Conservation (phyloP, 371 early-diverging fungal genomes). For the Mortierella sp. region DNA sequence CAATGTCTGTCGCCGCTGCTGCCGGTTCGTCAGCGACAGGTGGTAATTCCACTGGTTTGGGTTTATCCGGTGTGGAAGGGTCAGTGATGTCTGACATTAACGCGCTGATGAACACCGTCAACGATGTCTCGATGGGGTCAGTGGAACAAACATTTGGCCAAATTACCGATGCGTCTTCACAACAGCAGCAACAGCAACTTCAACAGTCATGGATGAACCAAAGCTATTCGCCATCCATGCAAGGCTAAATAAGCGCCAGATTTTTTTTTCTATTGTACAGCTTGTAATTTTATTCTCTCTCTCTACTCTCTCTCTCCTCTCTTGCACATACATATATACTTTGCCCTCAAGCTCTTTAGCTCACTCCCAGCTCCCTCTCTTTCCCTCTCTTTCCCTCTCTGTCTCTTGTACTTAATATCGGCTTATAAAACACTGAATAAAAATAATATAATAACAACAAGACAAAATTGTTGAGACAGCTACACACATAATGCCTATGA, state of each 20-base stretch:
- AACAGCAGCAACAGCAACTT: conserved; percentile 9
- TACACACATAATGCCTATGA: background rate
- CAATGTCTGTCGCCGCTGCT: conserved; percentile 53
- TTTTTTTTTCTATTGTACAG: background rate
- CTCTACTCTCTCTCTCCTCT: background rate
- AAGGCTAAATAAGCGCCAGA: conserved; percentile 5
- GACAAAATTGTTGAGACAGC: background rate
- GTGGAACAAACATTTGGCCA: background rate
- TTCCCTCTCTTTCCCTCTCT: no score
- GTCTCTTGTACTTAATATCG: background rate
- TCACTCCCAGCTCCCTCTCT: background rate
- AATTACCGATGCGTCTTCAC: background rate
- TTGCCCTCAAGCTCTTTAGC: background rate
- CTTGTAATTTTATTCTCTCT: background rate
- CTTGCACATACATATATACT: background rate
- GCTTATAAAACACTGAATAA: background rate
- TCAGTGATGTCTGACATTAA: background rate
- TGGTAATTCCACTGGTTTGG: background rate
- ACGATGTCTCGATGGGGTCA: conserved; percentile 27
- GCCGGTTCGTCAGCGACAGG: conserved; percentile 12
- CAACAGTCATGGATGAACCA: conserved; percentile 26
- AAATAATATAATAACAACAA: background rate
- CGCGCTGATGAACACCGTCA: background rate
- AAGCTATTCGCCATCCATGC: conserved; percentile 20
- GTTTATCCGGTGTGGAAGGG: background rate